Base-by-base conservation (phyloP, 768 basidiomycete species). In the Pulveroboletus sp. region DNA sequence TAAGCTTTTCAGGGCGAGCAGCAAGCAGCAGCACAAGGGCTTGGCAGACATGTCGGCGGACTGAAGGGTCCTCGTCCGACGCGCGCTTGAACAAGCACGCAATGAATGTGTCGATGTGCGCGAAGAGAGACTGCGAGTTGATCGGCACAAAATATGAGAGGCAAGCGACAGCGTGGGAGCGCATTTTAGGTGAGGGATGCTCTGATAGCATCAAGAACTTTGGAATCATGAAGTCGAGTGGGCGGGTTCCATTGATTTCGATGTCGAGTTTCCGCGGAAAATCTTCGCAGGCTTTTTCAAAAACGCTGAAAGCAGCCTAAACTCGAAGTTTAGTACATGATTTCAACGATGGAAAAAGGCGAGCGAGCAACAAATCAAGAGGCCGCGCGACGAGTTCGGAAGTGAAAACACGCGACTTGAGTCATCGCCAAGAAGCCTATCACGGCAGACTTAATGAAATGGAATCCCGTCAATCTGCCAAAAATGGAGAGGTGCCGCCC, bases 201-300 rank as follows among this genome's bases (percentile, higher is more conserved):
- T 92, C 89, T 43, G 93, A 85, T 61, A 94, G 82, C 56, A 80
- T 64, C 57, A 99, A 81, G 73, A 98, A 95, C 68, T 94, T 93
- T 47, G 94, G 94, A 59, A 98, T 87, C 85, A 99, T 93, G 67
- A 83, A 92, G 70, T 98, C 92, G 57, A 99, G 82, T 0, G 94
- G 92, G 42, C 92, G 80, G n/a, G 85, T 82, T 44, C 95, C 95
- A 59, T 85, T 85, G 62, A 98, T 90, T 53, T 94, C 89, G 53
- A 97, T 80, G 69, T 97, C 92, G 72, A 97, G 80, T 74, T 95
- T 94, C 55, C 90, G 82, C 16, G 97, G 94, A 55, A 91, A 94
- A 65, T 99, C 97, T 68, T 98, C 93, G 69, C 93, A 95, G 44
- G 95, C 88, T 67, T 97, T 97, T 69, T 91, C 88, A 31, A 98